Evolutionary conservation across 148 eudicot species (phyloP).

Genomic region (Persicaria tinctoria): DNA sequence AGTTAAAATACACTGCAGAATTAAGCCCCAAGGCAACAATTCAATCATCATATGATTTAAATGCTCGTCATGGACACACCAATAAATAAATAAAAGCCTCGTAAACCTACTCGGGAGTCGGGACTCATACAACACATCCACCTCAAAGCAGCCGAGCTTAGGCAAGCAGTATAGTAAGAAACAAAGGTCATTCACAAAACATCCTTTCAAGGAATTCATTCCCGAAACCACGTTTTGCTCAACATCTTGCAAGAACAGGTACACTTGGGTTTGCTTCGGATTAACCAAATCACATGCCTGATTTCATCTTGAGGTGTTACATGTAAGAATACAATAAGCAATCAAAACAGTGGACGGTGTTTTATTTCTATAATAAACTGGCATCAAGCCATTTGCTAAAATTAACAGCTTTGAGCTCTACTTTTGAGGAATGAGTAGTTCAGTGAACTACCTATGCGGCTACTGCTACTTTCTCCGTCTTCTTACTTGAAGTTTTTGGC

Average conservation of each 20-base stretch:
- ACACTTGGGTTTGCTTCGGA: not conserved
- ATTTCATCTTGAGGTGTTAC: constrained; percentile 1
- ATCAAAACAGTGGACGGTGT: constrained; percentile 4
- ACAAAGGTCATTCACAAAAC: not conserved
- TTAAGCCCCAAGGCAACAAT: no score
- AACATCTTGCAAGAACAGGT: not conserved
- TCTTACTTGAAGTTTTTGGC: constrained; percentile 28
- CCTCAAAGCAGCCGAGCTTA: not conserved
- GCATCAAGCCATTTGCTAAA: not conserved
- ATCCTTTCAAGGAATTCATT: not conserved
- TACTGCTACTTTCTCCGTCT: constrained; percentile 43
- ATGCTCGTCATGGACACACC: not conserved
- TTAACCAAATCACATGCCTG: constrained; percentile 6
- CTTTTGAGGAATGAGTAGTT: not conserved
- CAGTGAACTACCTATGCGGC: constrained; percentile 27
- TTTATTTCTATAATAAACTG: constrained; percentile 2
- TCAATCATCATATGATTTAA: not conserved
- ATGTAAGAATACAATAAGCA: constrained; percentile 6
- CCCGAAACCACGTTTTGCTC: not conserved
- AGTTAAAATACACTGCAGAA: no score
- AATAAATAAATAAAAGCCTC: not conserved
- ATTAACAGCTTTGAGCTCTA: constrained; percentile 2
- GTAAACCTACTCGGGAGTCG: not conserved
- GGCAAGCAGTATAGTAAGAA: not conserved
- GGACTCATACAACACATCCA: not conserved